phyloP scores from a whole-genome alignment of 176 grass and related monocot genomes.

The Carex littledalei region DNA sequence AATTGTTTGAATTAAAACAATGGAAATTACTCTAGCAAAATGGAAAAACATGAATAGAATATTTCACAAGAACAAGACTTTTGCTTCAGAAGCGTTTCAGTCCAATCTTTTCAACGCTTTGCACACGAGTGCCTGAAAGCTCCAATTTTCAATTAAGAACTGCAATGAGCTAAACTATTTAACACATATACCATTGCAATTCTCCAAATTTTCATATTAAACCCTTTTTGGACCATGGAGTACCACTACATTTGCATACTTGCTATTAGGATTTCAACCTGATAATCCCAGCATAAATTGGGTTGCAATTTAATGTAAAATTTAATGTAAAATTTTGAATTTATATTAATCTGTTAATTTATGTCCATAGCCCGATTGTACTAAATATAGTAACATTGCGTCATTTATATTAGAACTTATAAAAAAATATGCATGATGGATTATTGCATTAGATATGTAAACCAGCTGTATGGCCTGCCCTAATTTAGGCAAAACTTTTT shows the following conservation, averaged over 20 bases:
- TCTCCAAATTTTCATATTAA: neutral
- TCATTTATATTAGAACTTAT: neutral
- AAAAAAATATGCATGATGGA: neutral
- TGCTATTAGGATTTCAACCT: neutral
- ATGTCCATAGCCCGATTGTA: neutral
- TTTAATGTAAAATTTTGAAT: neutral
- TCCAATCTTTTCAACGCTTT: neutral
- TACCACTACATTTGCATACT: conserved; percentile 5
- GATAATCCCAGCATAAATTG: neutral
- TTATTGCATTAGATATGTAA: neutral
- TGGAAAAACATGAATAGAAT: neutral
- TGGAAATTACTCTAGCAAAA: neutral
- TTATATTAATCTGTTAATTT: neutral
- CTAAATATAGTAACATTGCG: neutral
- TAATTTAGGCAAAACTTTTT: neutral
- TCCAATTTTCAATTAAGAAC: neutral
- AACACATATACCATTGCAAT: neutral
- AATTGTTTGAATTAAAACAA: conserved; percentile 1
- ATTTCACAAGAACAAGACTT: neutral
- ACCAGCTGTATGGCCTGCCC: neutral
- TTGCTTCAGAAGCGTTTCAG: neutral
- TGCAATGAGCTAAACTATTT: neutral
- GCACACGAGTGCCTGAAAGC: neutral
- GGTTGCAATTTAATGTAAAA: neutral
- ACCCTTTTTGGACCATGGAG: neutral